Conservation (phyloP, 495 filamentous ascomycete species). For the Haplographium delicatum region DNA sequence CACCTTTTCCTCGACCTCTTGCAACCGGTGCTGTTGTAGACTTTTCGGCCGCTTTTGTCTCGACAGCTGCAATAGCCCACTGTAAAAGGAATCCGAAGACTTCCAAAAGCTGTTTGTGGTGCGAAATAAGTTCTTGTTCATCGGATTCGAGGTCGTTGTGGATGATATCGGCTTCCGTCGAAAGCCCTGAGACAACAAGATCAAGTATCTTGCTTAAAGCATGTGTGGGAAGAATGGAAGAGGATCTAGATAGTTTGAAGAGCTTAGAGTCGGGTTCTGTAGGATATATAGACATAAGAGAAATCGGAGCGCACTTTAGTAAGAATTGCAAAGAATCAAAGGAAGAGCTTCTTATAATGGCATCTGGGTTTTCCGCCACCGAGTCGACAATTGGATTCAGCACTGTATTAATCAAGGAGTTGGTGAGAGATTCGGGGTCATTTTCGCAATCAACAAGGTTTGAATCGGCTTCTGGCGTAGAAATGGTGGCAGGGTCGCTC, state of each 20-base stretch:
- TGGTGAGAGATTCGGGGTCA: slow-evolving; percentile 79
- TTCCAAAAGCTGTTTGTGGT: slow-evolving; percentile 87
- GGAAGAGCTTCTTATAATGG: slow-evolving; percentile 65
- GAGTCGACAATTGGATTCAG: slow-evolving; percentile 92
- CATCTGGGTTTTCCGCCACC: slow-evolving; percentile 85
- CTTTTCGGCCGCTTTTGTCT: slow-evolving; percentile 90
- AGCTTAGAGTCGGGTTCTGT: slow-evolving; percentile 37
- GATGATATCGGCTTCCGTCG: slow-evolving; percentile 82
- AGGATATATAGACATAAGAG: slow-evolving; percentile 36
- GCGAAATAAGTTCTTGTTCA: slow-evolving; percentile 77
- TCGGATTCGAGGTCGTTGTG: slow-evolving; percentile 84
- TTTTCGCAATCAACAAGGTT: slow-evolving; percentile 86
- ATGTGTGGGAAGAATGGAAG: slow-evolving; percentile 71
- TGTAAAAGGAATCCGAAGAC: slow-evolving; percentile 93
- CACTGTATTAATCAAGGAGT: slow-evolving; percentile 71
- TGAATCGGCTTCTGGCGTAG: slow-evolving; percentile 81
- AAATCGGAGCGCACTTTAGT: slow-evolving; percentile 84
- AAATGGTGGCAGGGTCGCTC: slow-evolving; percentile 76
- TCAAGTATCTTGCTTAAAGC: slow-evolving; percentile 91
- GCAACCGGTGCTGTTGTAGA: slow-evolving; percentile 62
- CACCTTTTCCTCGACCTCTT: slow-evolving; percentile 69
- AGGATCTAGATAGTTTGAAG: slow-evolving; percentile 69
- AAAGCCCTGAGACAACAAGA: slow-evolving; percentile 85
- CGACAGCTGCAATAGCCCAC: slow-evolving; percentile 89
- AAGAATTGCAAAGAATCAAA: slow-evolving; percentile 95